Evolutionary conservation across 2,329 filamentous ascomycete species (phyloP), one percentile per base, ranked within the genome.

Genomic region (Ceratocystis papillata): DNA sequence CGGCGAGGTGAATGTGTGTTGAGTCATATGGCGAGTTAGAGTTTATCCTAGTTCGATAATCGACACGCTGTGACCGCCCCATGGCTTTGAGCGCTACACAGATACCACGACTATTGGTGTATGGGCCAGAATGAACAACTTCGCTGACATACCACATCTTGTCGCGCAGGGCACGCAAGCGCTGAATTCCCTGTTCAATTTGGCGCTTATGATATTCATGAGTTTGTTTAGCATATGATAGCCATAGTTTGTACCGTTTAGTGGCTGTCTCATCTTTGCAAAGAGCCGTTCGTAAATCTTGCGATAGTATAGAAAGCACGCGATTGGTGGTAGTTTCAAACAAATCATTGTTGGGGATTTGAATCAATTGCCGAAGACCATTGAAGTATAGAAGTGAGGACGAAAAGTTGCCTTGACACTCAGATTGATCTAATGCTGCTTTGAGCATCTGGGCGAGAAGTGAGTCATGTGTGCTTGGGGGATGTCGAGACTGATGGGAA

Each of bases 121-220:
- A 97, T 8, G 86, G 85, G 62, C 86, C 88, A 3, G 94, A 96
- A 71, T 93, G 92, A 69, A 90, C 87, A 33, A 97, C 92, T 74
- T 96, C 91, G 1, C 89, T 93, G 68, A 94, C 89, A 74, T 96
- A 99, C 94, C 94, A 99, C 89, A 97, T 96, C 79, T 97, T 97
- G 74, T 96, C 89, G 53, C 94, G 85, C 48, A 96, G 80, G 25
- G 87, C 86, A 67, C 86, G 84, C 46, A 94, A 80, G 4, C 84
- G 84, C 67, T 81, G 80, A 80, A 90, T 88, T 83, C 90, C 89
- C 4, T 84, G 80, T 50, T 90, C 87, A 45, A 92, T 86, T 12
- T 85, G 81, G 2, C 81, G 82, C 71, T 93, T 89, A 61, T 91
- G 86, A 2, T 88, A 83, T 71, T 90, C 88, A 71, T 93, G 86